A percentile compares a stretch with the other conserved stretches of the same genome.
These are phyloP conservation scores for Mucor irregularis DNA, from an alignment of 371 early-diverging fungal species.

Conservation along the genomic window DNA sequence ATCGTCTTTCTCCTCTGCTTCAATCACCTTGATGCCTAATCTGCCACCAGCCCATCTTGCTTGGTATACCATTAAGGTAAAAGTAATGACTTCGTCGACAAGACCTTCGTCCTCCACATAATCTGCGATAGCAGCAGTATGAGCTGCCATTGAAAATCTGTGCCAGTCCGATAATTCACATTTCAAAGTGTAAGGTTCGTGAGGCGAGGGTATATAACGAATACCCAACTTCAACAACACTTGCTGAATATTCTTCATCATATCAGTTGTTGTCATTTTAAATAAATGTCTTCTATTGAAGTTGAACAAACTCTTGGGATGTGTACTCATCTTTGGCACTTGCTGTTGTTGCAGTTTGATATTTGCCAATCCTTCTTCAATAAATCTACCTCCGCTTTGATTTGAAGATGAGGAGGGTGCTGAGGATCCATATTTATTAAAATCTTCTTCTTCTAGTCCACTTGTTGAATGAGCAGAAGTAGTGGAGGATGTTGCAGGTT, in stretches of 20 bases:
- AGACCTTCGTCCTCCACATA: neutral
- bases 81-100: neutral
- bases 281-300: conserved; percentile 41
- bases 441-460: neutral
- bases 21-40: conserved; percentile 23
- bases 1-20: conserved; percentile 16
- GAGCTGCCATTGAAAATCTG: neutral
- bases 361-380: conserved; percentile 9
- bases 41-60: conserved; percentile 35
- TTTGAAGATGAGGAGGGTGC: neutral
- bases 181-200: conserved; percentile 25
- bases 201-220: conserved; percentile 1
- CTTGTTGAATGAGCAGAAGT: neutral
- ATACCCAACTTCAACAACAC: conserved; percentile 28
- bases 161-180: conserved; percentile 27
- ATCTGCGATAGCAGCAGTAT: neutral
- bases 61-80: conserved; percentile 26
- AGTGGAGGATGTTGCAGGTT: neutral
- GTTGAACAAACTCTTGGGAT: conserved; percentile 44
- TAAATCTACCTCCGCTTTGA: conserved; percentile 4
- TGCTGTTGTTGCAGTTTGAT: neutral
- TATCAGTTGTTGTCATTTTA: conserved; percentile 23
- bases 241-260: conserved; percentile 35
- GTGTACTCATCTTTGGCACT: conserved; percentile 16
- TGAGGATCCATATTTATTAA: conserved; percentile 1